phyloP scores from a whole-genome alignment of 305 asterid species.

The Rubia occidens region DNA sequence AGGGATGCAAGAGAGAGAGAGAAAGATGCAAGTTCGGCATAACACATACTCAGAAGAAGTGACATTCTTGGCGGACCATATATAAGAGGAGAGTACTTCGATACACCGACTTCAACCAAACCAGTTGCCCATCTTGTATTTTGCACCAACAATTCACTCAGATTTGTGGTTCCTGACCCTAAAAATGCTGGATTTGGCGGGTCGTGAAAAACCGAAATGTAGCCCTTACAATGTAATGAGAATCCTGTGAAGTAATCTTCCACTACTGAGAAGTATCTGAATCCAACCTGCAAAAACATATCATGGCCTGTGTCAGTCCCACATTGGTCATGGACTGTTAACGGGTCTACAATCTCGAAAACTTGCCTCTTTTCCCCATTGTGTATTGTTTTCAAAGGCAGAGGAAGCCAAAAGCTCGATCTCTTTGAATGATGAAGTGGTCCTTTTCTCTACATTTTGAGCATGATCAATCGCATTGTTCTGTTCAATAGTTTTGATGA shows the following conservation, averaged over 20 bases:
- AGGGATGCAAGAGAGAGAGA: slow-evolving; percentile 31
- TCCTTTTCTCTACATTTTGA: slow-evolving; percentile 1
- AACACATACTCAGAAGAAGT: slow-evolving; percentile 41
- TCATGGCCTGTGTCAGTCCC: not conserved
- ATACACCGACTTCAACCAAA: slow-evolving; percentile 30
- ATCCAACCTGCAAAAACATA: slow-evolving; percentile 42
- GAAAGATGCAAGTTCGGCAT: slow-evolving; percentile 29
- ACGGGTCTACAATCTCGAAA: no score
- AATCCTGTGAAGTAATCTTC: slow-evolving; percentile 65
- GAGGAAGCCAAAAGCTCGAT: slow-evolving; percentile 37
- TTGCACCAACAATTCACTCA: slow-evolving; percentile 41
- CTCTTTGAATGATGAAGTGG: slow-evolving; percentile 20
- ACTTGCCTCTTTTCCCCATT: slow-evolving; percentile 57
- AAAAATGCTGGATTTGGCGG: slow-evolving; percentile 56
- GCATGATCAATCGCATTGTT: not conserved
- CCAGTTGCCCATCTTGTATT: slow-evolving; percentile 56
- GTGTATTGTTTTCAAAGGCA: slow-evolving; percentile 31
- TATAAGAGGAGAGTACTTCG: slow-evolving; percentile 46
- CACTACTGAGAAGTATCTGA: slow-evolving; percentile 47
- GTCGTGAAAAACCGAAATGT: slow-evolving; percentile 44
- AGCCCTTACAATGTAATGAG: slow-evolving; percentile 47
- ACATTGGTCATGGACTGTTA: no score
- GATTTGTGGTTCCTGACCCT: slow-evolving; percentile 45
- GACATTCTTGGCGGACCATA: slow-evolving; percentile 50
- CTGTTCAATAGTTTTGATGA: not conserved